Base-by-base conservation (phyloP, 176 grass and related monocot genomes). In the Rhynchospora tenuis region DNA sequence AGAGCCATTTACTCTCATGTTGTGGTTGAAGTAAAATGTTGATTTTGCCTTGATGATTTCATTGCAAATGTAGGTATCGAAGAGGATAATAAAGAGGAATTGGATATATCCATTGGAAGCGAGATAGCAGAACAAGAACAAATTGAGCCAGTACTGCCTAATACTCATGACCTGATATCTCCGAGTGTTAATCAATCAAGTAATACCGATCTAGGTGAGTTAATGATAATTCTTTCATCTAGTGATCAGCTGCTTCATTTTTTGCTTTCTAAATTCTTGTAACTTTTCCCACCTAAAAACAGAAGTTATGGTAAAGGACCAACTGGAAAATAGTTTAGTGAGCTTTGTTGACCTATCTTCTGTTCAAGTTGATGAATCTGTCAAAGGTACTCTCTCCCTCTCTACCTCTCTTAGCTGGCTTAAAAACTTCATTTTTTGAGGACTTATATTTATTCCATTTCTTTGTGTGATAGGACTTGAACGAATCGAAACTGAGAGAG, bases 41-140 rank as follows among this genome's bases (percentile, higher is more conserved):
- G 23, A 70, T 78, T 82, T 24, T 48, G 31, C 84, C 51, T 55
- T 83, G 67, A 87, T 74, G 78, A 82, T 78, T 52, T 80, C 86
- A 42, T 92, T 20, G 58, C 78, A 71, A 55, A 87, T 86, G 74
- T 83, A 93, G 86, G 71, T 90, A 50, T 19, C 85, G 88, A 83
- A 73, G 63, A 88, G 59, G 83, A 84, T 11, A 73, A 29, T 22
- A 88, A 84, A 70, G 54, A 85, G 52, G 86, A 85, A 29, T 68
- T 69, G 10, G 83, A 86, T 86, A 85, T 87, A 82, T 82, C 90
- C 56, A 87, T 86, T 22, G 87, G 51, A 26, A 84, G 88, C 72
- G 88, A 91, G 46, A 91, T 91, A 76, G 69, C 67, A 77, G 84
- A 91, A 57, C 83, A 94, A 63, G 85, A 92, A 55, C 83, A 87